These are phyloP conservation scores for Phytophthora citrophthora DNA, from an alignment of 352 stramenopile species.

Conservation along the genomic window DNA sequence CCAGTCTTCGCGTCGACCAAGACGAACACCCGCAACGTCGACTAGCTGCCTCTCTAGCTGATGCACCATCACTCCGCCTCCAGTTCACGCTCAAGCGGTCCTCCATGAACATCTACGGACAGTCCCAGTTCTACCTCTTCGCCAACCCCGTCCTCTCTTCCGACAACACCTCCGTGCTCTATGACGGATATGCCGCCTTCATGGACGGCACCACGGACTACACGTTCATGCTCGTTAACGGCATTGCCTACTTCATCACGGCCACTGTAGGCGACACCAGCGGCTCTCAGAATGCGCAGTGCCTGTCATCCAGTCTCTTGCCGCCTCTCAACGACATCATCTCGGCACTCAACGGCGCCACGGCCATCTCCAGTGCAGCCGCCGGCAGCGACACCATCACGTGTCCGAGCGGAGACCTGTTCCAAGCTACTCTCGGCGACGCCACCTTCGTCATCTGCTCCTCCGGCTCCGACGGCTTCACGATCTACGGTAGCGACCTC, in stretches of 20 bases:
- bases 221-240: conserved; percentile 34
- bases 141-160: conserved; percentile 33
- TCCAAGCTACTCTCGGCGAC: conserved; percentile 29
- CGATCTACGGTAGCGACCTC: conserved; percentile 28
- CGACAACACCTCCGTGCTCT: conserved; percentile 31
- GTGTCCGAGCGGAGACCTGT: conserved; percentile 27
- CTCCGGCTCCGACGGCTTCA: conserved; percentile 14
- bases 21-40: not conserved
- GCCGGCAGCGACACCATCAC: conserved; percentile 13
- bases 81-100: conserved; percentile 37
- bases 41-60: conserved; percentile 14
- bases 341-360: conserved; percentile 19
- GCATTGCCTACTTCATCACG: conserved; percentile 34
- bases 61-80: conserved; percentile 34
- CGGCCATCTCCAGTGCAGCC: conserved; percentile 8
- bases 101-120: conserved; percentile 36
- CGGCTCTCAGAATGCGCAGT: conserved; percentile 13
- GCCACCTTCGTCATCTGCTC: conserved; percentile 33
- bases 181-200: conserved; percentile 31
- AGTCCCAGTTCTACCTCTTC: conserved; percentile 40
- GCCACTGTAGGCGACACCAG: conserved; percentile 12
- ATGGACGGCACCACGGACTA: conserved; percentile 20
- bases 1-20: not conserved
- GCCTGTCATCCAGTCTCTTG: conserved; percentile 17
- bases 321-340: conserved; percentile 25